A percentile compares a stretch with the other conserved stretches of the same genome.
Conservation (phyloP, 805 yeast species). For the baker's yeast (Saccharomyces cerevisiae) region DNA sequence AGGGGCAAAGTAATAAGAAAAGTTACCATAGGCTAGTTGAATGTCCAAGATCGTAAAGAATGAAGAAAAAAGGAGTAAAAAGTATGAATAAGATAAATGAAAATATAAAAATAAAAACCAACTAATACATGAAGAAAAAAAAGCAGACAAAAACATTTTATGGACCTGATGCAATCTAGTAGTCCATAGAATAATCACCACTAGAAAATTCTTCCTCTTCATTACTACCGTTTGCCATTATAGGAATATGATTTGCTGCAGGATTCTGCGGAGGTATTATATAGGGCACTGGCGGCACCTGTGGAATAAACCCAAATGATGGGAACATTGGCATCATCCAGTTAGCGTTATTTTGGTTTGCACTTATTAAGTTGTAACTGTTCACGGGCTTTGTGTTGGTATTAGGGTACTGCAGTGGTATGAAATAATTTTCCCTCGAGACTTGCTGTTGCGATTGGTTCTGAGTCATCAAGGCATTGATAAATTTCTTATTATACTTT, state of each 20-base stretch:
- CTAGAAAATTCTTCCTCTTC: not conserved
- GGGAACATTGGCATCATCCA: not conserved
- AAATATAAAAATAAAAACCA: not conserved
- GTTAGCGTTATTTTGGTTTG: not conserved
- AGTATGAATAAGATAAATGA: not conserved
- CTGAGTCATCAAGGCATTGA: constrained; percentile 21
- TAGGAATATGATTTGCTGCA: not conserved
- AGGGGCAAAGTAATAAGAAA: no score
- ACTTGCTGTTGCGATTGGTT: constrained; percentile 8
- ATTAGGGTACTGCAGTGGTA: not conserved
- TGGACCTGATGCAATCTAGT: not conserved
- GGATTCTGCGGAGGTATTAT: not conserved
- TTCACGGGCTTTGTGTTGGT: not conserved
- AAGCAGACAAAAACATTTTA: not conserved
- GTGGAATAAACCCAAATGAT: not conserved
- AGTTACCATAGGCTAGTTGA: no score
- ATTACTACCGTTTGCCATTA: not conserved
- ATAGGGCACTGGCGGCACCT: not conserved
- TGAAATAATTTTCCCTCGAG: constrained; percentile 2
- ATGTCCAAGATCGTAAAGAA: not conserved
- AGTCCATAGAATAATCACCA: not conserved
- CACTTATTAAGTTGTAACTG: not conserved
- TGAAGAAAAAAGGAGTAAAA: not conserved
- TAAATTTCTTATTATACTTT: constrained; percentile 21
- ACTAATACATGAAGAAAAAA: not conserved